Evolutionary conservation across 169 alveolate species (phyloP), one percentile per base, ranked within the genome.

Genomic region (Plasmodium adleri): DNA sequence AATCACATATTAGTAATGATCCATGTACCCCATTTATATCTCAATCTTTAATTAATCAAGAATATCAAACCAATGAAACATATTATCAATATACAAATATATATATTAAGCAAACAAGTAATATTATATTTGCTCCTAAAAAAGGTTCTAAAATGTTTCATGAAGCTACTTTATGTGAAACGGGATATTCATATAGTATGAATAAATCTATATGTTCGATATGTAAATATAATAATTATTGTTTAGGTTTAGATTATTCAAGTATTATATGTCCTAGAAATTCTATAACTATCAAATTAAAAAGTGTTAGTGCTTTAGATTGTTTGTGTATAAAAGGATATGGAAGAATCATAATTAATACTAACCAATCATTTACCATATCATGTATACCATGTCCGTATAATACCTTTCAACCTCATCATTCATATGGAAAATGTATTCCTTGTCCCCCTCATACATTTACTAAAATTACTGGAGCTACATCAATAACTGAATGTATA

Each of bases 381-480:
- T 72, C 71, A 22, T 94, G 96, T 73, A 78, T 67, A 9, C 93
- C 88, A 32, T 94, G 96, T 68, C 93, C 93, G 20, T 80, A 66
- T 12, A 94, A 94, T 22, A 85, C 90, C 9, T 94, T 94, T 75
- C 96, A 94, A 74, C 86, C 67, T 22, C 86, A 70, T 24, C 95
- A 90, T 62, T 63, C 93, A 50, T 78, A 83, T 15, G 72, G 68
- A n/a, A 88, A 63, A 17, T 94, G 96, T 26, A 60, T 94, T 50
- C 95, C 96, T 50, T 94, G 96, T 39, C 96, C 96, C 6, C 73
- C 70, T 32, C 22, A 88, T 49, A 90, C 96, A 12, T 75, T 91
- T 47, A 94, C 95, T 1, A 49, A 49, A 28, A 45, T 68, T 22
- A 28, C 47, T 10, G 92, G 88, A 45, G 90, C 96, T 2, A 90